Conservation (phyloP, 1,284 basidiomycete species). For the Heterobasidion annosum region DNA sequence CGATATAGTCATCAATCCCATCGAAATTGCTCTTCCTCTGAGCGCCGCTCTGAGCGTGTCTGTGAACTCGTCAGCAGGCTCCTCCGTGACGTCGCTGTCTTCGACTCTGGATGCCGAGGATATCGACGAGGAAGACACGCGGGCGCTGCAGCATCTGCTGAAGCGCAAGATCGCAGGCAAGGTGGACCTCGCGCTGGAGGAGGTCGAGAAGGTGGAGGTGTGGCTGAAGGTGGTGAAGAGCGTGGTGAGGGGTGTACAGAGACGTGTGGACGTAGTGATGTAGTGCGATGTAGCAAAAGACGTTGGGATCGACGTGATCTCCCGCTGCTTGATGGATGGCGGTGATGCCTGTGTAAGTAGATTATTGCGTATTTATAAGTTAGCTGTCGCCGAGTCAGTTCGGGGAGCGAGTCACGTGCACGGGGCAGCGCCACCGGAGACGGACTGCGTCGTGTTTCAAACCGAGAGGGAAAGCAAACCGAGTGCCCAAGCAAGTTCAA, state of each 20-base stretch:
- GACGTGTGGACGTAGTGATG: constrained; percentile 16
- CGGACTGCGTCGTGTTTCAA: neutral
- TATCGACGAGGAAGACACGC: constrained; percentile 47
- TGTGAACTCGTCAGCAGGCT: neutral
- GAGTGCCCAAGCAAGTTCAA: constrained; percentile 9
- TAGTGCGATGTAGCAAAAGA: constrained; percentile 3
- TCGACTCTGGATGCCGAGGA: constrained; percentile 26
- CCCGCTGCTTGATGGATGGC: neutral
- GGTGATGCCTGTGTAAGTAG: neutral
- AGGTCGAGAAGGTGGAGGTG: constrained; percentile 45
- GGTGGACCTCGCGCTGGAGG: constrained; percentile 48
- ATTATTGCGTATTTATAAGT: constrained; percentile 5
- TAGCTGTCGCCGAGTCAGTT: too few species aligned
- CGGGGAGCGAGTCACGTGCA: neutral
- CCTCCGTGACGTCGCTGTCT: constrained; percentile 5
- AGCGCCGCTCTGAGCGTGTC: neutral
- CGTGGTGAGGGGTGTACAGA: constrained; percentile 46
- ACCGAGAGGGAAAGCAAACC: constrained; percentile 10
- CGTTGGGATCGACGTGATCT: neutral
- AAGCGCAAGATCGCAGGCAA: constrained; percentile 53
- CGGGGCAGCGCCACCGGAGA: too few species aligned
- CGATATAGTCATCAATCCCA: neutral
- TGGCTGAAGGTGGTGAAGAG: constrained; percentile 60
- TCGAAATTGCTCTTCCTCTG: neutral
- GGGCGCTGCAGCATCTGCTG: constrained; percentile 47